Evolutionary conservation across 2,329 filamentous ascomycete genomes (phyloP).

Genomic region (Volutella citrinella): DNA sequence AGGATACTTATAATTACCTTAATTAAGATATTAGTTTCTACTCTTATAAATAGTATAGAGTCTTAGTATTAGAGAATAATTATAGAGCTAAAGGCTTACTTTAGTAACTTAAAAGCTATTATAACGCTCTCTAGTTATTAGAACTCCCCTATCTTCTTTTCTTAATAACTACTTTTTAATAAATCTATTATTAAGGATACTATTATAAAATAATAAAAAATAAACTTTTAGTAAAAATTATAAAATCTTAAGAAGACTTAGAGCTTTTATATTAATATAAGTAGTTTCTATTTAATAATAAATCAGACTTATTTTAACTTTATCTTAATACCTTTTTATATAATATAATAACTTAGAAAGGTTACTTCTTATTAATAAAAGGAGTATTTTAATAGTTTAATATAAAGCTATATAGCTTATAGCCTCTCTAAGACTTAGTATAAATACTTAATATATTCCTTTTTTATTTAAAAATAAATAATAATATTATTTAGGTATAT

Average conservation of each 20-base stretch:
- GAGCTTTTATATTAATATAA: slow-evolving; percentile 1
- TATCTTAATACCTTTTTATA: slow-evolving; percentile 1
- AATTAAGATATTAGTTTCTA: background rate
- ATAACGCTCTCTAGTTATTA: background rate
- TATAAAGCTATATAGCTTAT: background rate
- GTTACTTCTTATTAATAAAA: too few relatives aligned
- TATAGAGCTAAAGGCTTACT: background rate
- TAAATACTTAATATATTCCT: too few relatives aligned
- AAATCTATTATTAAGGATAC: slow-evolving; percentile 1
- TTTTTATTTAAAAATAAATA: too few relatives aligned
- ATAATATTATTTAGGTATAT: too few relatives aligned
- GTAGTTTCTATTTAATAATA: too few relatives aligned
- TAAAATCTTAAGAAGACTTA: slow-evolving; percentile 3
- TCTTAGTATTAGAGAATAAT: background rate
- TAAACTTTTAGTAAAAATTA: slow-evolving; percentile 3
- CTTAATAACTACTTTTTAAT: too few relatives aligned
- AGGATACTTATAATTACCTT: background rate
- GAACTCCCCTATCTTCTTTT: background rate
- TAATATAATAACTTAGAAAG: too few relatives aligned
- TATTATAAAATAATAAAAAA: slow-evolving; percentile 1
- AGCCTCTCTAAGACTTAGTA: too few relatives aligned
- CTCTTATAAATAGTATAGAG: background rate
- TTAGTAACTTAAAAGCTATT: background rate
- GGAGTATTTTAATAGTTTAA: too few relatives aligned
- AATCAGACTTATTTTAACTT: too few relatives aligned